Percentiles rank a stretch among this genome's conserved stretches.
Conservation (phyloP, 768 basidiomycete genomes). For the Termitomyces sp. region DNA sequence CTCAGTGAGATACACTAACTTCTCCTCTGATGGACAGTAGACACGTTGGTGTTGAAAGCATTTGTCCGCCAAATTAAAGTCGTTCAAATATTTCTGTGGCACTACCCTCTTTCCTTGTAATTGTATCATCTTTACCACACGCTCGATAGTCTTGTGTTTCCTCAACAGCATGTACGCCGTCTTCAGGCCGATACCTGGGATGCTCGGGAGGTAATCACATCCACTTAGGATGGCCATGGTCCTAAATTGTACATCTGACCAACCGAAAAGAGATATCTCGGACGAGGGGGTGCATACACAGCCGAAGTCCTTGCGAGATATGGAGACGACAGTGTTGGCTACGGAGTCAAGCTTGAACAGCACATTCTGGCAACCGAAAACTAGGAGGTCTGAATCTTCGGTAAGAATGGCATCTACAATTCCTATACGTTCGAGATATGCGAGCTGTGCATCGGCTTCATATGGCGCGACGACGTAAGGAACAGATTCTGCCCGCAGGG, state of each 20-base stretch:
- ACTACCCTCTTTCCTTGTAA: slow-evolving; percentile 83
- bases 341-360: slow-evolving; percentile 87
- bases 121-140: slow-evolving; percentile 66
- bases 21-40: slow-evolving; percentile 65
- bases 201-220: slow-evolving; percentile 89
- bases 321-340: slow-evolving; percentile 56
- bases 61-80: slow-evolving; percentile 79
- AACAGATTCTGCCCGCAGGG: slow-evolving; percentile 74
- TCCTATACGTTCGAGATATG: slow-evolving; percentile 80
- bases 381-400: slow-evolving; percentile 95
- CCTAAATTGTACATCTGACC: slow-evolving; percentile 88
- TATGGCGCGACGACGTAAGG: slow-evolving; percentile 93
- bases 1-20: slow-evolving; percentile 66
- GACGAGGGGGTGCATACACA: slow-evolving; percentile 39
- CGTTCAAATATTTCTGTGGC: slow-evolving; percentile 67
- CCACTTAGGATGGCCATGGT: slow-evolving; percentile 92
- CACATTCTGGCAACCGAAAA: slow-evolving; percentile 91
- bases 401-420: slow-evolving; percentile 90
- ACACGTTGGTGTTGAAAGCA: slow-evolving; percentile 93
- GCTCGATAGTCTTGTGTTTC: slow-evolving; percentile 83
- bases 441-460: slow-evolving; percentile 96
- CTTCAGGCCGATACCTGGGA: slow-evolving; percentile 89
- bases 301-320: slow-evolving; percentile 65
- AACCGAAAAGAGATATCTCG: slow-evolving; percentile 75
- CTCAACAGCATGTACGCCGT: slow-evolving; percentile 80